These are phyloP conservation scores for Penicillium nucicola DNA, from an alignment of 495 filamentous ascomycete species.

Conservation along the genomic window DNA sequence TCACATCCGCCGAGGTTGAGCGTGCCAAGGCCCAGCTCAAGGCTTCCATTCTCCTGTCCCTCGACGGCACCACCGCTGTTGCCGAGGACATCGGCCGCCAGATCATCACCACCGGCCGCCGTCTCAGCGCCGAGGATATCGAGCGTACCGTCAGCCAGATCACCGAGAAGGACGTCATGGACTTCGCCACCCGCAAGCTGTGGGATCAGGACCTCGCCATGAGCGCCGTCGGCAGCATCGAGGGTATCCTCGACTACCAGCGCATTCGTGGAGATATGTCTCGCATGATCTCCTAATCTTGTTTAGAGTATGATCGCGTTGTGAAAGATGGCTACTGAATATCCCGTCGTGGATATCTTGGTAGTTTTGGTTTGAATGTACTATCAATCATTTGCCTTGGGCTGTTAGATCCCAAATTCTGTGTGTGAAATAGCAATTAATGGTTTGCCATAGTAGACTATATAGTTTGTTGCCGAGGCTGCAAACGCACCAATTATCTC, in stretches of 20 bases:
- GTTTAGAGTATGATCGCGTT: constrained; percentile 15
- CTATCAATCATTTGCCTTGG: constrained; percentile 37
- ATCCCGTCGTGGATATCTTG: constrained; percentile 1
- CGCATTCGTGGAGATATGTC: constrained; percentile 86
- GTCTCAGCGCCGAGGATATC: constrained; percentile 88
- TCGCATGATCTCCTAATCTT: constrained; percentile 60
- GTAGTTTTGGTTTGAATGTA: constrained; percentile 31
- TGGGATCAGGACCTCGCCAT: constrained; percentile 98
- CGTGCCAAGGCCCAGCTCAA: constrained; percentile 99
- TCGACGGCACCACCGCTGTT: constrained; percentile 94
- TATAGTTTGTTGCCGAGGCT: constrained; percentile 24
- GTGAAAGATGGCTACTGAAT: constrained; percentile 20
- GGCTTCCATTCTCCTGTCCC: constrained; percentile 92
- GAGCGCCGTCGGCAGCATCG: constrained; percentile 86
- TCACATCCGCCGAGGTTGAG: constrained; percentile 88
- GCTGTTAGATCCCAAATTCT: constrained; percentile 30
- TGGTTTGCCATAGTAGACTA: constrained; percentile 37
- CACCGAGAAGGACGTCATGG: constrained; percentile 95
- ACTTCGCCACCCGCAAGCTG: constrained; percentile 82
- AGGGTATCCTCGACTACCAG: constrained; percentile 88
- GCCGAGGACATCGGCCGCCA: constrained; percentile 98
- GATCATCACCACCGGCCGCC: constrained; percentile 92
- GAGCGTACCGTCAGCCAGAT: constrained; percentile 83
- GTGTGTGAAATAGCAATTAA: constrained; percentile 38
- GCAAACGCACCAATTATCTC: constrained; percentile 23